phyloP scores from a whole-genome alignment of 176 grass and related monocot species.

The Oryza punctata region DNA sequence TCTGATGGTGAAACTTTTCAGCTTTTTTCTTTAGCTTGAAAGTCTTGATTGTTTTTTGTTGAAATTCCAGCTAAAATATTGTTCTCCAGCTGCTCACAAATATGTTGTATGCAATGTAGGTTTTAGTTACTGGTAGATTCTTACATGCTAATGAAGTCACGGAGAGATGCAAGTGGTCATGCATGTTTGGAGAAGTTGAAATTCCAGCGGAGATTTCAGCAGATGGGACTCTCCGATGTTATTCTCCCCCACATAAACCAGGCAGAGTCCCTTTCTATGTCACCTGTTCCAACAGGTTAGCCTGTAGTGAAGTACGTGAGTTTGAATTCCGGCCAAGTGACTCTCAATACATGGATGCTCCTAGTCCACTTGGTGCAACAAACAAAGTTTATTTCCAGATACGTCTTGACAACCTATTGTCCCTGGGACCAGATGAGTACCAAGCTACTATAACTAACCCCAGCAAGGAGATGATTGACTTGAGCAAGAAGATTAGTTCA shows the following conservation, averaged over 20 bases:
- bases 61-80: conserved; percentile 17
- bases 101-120: conserved; percentile 49
- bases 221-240: conserved; percentile 58
- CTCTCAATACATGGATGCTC: conserved; percentile 59
- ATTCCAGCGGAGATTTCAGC: conserved; percentile 68
- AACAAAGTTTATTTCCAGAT: conserved; percentile 73
- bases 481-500: conserved; percentile 69
- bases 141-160: conserved; percentile 50
- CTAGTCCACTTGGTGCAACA: conserved; percentile 50
- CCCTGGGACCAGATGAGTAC: conserved; percentile 57
- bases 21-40: not conserved
- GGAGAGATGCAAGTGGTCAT: conserved; percentile 73
- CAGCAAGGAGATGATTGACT: conserved; percentile 50
- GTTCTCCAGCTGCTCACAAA: not conserved
- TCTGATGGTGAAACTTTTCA: not conserved
- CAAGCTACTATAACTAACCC: conserved; percentile 49
- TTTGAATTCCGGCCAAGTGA: conserved; percentile 73
- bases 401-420: conserved; percentile 73
- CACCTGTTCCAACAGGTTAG: conserved; percentile 81
- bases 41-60: not conserved
- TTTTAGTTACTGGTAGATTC: conserved; percentile 70
- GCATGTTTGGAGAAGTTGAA: conserved; percentile 98
- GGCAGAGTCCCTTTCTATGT: conserved; percentile 87
- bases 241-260: conserved; percentile 55
- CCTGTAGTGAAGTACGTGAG: conserved; percentile 93